Evolutionary conservation across 1,139 yeast genomes (phyloP).

Genomic region (Saccharomyces hybrid): DNA sequence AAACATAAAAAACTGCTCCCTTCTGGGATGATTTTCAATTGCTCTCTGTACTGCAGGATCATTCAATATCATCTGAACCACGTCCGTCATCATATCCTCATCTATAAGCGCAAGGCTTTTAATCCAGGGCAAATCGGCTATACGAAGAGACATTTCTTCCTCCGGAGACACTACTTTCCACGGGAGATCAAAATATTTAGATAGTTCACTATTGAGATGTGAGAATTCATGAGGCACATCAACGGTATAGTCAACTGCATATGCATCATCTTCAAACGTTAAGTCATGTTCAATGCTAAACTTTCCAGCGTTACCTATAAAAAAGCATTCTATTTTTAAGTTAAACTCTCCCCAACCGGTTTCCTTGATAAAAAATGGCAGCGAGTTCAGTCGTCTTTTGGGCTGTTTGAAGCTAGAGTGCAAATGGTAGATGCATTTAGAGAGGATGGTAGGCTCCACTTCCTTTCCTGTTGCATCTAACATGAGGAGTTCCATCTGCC

Average conservation of each 20-base stretch:
- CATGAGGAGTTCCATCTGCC: constrained; percentile 71
- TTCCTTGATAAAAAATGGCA: constrained; percentile 84
- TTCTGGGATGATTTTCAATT: constrained; percentile 1
- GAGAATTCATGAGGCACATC: constrained; percentile 67
- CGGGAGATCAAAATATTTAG: constrained; percentile 72
- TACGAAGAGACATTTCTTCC: neutral
- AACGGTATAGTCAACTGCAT: constrained; percentile 65
- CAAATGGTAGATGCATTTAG: constrained; percentile 77
- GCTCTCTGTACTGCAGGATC: constrained; percentile 2
- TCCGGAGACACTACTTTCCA: constrained; percentile 8
- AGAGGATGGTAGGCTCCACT: constrained; percentile 74
- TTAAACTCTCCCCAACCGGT: constrained; percentile 99
- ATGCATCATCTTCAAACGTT: constrained; percentile 66
- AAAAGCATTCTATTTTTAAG: constrained; percentile 64
- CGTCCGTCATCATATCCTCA: constrained; percentile 5
- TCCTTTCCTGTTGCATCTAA: constrained; percentile 75
- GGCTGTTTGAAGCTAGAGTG: constrained; percentile 94
- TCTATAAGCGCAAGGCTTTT: neutral
- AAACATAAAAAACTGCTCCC: constrained; percentile 2
- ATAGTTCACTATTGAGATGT: constrained; percentile 55
- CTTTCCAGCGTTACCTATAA: constrained; percentile 76
- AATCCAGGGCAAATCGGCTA: neutral
- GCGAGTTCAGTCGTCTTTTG: constrained; percentile 60
- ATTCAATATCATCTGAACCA: constrained; percentile 28
- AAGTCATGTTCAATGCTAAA: constrained; percentile 75